These are phyloP conservation scores for Citrullus mucosospermus DNA, from an alignment of 306 rosid species.

Conservation along the genomic window DNA sequence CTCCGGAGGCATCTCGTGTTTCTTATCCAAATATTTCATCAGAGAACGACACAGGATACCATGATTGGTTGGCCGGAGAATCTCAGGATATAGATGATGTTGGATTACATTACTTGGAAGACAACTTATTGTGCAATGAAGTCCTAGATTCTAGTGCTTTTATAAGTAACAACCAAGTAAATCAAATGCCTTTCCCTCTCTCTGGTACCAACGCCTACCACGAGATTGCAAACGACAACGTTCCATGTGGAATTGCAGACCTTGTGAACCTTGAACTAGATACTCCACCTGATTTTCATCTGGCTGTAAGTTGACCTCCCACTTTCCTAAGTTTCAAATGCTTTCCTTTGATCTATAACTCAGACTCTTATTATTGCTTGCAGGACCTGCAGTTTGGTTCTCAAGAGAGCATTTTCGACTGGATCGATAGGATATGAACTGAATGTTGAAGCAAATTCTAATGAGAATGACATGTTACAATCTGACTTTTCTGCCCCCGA, in stretches of 20 bases:
- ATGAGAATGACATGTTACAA: neutral
- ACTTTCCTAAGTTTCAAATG: conserved; percentile 1
- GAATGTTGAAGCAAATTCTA: neutral
- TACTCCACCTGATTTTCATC: conserved; percentile 68
- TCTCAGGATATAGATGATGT: conserved; percentile 41
- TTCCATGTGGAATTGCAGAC: conserved; percentile 31
- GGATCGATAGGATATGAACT: conserved; percentile 42
- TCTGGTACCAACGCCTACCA: conserved; percentile 2
- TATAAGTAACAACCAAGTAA: conserved; percentile 13
- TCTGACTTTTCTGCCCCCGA: neutral
- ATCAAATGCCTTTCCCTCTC: conserved; percentile 12
- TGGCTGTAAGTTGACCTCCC: conserved; percentile 37
- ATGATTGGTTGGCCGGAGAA: conserved; percentile 60
- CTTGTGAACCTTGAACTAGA: conserved; percentile 55
- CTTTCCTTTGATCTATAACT: conserved; percentile 4
- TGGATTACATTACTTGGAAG: conserved; percentile 31
- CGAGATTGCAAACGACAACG: conserved; percentile 13
- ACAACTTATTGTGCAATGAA: conserved; percentile 62
- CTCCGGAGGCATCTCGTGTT: conserved; percentile 16
- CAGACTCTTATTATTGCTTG: conserved; percentile 2
- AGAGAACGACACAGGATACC: conserved; percentile 16
- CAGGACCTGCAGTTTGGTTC: conserved; percentile 63
- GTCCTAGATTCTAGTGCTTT: conserved; percentile 23
- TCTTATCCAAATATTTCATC: conserved; percentile 11
- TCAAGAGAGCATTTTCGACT: conserved; percentile 48